Base-by-base conservation (phyloP, 176 grass and related monocot species). In the Triticum monococcum region DNA sequence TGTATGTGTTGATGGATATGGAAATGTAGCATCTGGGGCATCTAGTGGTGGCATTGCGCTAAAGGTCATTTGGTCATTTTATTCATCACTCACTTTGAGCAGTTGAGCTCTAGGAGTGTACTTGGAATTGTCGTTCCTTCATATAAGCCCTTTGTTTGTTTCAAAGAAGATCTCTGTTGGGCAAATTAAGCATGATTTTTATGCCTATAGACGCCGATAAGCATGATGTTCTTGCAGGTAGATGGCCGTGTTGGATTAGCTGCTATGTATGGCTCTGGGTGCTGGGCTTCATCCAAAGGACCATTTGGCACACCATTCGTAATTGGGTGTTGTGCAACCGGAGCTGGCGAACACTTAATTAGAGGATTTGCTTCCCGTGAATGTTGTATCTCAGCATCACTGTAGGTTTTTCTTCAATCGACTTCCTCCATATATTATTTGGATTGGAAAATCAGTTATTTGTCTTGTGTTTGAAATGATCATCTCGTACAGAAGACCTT, bases 31-130 rank as follows among this genome's bases (percentile, higher is more conserved):
- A 81, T 94, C 96, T 74, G 93, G 93, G 12, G 91, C 93, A 86
- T 98, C 96, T 84, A 98, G 96, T 88, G 96, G 96, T 50, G 96
- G 96, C 54, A 95, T 98, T 89, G 91, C 91, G 75, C 89, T 98
- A 69, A 95, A 98, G 96, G 96, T 92, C 46, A 8, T 43, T 63
- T 67, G 36, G 10, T 26, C 64, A 25, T 78, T 62, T 45, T 52
- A 63, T 78, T 82, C 30, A 74, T 46, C 8, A 41, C 3, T 31
- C 22, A 82, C 23, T 24, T 54, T 24, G 38, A 4, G 24, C 43
- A 61, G 25, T 43, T 60, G 5, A 78, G 32, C 41, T 67, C 20
- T 22, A 20, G 9, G 17, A 65, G 38, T 5, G 8, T 24, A 43
- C 22, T 52, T 66, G 16, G 26, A 78, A 63, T 77, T 73, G 9